Conservation (phyloP, 2,329 filamentous ascomycete species). For the Fusarium brevicatenulatum region DNA sequence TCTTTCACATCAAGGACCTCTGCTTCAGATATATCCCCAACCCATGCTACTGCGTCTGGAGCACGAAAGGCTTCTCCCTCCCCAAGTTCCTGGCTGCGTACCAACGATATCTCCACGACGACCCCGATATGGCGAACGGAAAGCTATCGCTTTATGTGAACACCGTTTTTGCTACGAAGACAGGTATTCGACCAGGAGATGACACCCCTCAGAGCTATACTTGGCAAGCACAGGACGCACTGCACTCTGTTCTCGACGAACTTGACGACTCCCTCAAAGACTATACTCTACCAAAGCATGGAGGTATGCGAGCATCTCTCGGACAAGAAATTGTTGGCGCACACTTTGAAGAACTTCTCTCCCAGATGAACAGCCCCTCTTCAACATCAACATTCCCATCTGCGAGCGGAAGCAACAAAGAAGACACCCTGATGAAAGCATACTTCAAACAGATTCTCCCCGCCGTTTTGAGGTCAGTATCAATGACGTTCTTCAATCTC, state of each 20-base stretch:
- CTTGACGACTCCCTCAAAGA: not conserved
- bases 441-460: conserved; percentile 12
- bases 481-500: not conserved
- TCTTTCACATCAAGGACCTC: conserved; percentile 20
- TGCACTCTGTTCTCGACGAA: conserved; percentile 1
- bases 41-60: conserved; percentile 18
- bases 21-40: conserved; percentile 26
- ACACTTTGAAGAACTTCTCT: conserved; percentile 16
- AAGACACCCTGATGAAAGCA: not conserved
- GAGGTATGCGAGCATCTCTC: rapidly evolving
- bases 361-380: not conserved
- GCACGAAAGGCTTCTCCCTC: not conserved
- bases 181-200: not conserved
- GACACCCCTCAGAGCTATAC: not conserved
- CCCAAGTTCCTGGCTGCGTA: not conserved
- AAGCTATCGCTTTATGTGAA: not conserved
- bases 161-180: not conserved
- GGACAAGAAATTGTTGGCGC: not conserved
- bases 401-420: not conserved
- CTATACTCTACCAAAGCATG: rapidly evolving
- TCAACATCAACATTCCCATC: not conserved
- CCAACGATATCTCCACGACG: not conserved
- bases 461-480: not conserved
- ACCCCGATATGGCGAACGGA: not conserved
- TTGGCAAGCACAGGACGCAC: conserved; percentile 9